Base-by-base conservation (phyloP, 1,139 yeast species). In the Pichia sp. region DNA sequence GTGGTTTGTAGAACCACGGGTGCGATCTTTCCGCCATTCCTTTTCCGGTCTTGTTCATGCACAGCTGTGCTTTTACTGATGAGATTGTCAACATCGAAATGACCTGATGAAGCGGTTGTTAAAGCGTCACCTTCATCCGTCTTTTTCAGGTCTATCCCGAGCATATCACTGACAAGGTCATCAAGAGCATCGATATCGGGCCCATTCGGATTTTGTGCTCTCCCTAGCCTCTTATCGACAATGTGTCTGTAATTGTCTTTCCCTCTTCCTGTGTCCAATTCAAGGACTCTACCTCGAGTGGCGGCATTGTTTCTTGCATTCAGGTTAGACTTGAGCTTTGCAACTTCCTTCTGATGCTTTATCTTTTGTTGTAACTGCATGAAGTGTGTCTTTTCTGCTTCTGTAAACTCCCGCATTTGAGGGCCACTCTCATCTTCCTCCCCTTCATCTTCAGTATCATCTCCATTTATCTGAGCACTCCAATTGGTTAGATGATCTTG, bases 361-460 rank as follows among this genome's bases (percentile, higher is more conserved):
- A 50, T 47, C 12, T 37, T 44, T 22, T 43, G 29, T 30, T 51
- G 53, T 5, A 51, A 23, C 23, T 38, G 34, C 12, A 41, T 22
- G 29, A 48, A 51, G 19, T 47, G 42, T 18, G 35, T 22, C 20
- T 32, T 38, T 27, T 55, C 59, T 12, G 48, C 50, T 4, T 40
- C 46, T 1, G 50, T 39, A 25, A 53, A 44, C 8, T 44, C 45
- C 12, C 48, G 21, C 2, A 40, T 28, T 17, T 40, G 42, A 5
- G 42, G 40, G 14, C 40, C 36, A 11, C 14, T 27, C n/a, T 38
- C 13, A 12, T 22, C 29, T 10, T 21, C 25, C 11, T 30, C 32
- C 16, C 32, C 37, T 3, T 19, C 27, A n/a, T 28, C 32, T 7
- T 35, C 34, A 13, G 13, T 32, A 14, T 35, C 29, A 3, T 30